Evolutionary conservation across 2,329 filamentous ascomycete genomes (phyloP).

Genomic region (Alternaria sp.): DNA sequence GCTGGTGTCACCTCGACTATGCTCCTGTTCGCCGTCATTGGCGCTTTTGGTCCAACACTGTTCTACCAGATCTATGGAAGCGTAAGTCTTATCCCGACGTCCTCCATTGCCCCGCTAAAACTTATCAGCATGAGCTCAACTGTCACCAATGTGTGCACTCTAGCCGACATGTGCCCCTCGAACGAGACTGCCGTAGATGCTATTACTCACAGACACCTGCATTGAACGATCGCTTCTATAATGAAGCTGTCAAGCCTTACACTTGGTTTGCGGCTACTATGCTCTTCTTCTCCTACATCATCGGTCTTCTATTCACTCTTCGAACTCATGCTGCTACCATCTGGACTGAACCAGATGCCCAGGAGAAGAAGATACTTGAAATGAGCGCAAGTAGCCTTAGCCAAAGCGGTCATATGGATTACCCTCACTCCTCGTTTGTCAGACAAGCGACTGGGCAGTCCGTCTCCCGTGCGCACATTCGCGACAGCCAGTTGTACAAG

Average conservation of each 20-base stretch:
- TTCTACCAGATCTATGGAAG: constrained; percentile 99
- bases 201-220: constrained; percentile 91
- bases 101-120: constrained; percentile 44
- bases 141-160: constrained; percentile 70
- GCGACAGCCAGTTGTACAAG: constrained; percentile 90
- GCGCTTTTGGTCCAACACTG: constrained; percentile 91
- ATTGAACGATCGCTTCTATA: constrained; percentile 86
- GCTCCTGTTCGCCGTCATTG: constrained; percentile 94
- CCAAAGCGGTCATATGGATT: constrained; percentile 40
- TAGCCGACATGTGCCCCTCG: constrained; percentile 57
- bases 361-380: constrained; percentile 57
- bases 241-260: constrained; percentile 89
- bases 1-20: constrained; percentile 98
- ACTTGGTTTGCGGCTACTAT: constrained; percentile 86
- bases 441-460: constrained; percentile 42
- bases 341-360: constrained; percentile 76
- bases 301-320: constrained; percentile 94
- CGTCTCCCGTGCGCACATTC: constrained; percentile 66
- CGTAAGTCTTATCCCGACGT: constrained; percentile 47
- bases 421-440: constrained; percentile 40
- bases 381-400: constrained; percentile 48
- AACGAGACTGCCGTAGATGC: constrained; percentile 85
- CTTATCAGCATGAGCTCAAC: constrained; percentile 80
- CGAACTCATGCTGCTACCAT: constrained; percentile 96
- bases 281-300: constrained; percentile 90